Conservation (phyloP, 495 filamentous ascomycete genomes). For the Penicillium argentinense region DNA sequence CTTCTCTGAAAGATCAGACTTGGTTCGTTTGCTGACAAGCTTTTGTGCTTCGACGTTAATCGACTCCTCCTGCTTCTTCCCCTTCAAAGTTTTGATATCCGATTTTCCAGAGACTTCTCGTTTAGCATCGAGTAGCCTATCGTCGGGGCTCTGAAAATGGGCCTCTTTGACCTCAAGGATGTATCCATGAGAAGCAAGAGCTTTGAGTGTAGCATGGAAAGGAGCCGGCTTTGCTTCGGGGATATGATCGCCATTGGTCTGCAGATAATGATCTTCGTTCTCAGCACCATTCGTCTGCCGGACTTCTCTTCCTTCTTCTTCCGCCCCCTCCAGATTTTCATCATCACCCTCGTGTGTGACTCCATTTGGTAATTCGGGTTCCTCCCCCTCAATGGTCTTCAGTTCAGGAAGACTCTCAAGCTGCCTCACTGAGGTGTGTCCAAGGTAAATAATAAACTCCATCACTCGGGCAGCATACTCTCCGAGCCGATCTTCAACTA, state of each 20-base stretch:
- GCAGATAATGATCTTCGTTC: no score
- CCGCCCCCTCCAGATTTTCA: conserved; percentile 23
- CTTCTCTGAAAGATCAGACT: conserved; percentile 34
- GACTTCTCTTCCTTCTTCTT: conserved; percentile 19
- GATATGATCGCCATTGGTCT: conserved; percentile 25
- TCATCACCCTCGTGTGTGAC: conserved; percentile 27
- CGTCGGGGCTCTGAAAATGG: conserved; percentile 52
- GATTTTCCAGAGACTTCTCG: conserved; percentile 34
- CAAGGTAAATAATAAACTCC: conserved; percentile 70
- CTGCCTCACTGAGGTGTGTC: conserved; percentile 72
- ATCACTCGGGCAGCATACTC: conserved; percentile 67
- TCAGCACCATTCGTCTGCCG: not conserved
- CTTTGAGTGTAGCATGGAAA: conserved; percentile 45
- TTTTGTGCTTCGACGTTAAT: conserved; percentile 40
- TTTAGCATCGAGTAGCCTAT: conserved; percentile 51
- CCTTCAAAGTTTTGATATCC: conserved; percentile 47
- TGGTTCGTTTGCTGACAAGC: conserved; percentile 32
- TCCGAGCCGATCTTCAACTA: conserved; percentile 70
- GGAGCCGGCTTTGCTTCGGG: conserved; percentile 23
- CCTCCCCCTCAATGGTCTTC: conserved; percentile 7
- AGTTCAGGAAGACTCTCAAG: conserved; percentile 52
- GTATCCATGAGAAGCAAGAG: conserved; percentile 49
- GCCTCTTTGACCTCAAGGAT: conserved; percentile 47
- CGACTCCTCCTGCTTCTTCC: conserved; percentile 58
- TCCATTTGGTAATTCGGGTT: conserved; percentile 35